Base-by-base conservation (phyloP, 257 asterid species). In the Phtheirospermum japonicum region DNA sequence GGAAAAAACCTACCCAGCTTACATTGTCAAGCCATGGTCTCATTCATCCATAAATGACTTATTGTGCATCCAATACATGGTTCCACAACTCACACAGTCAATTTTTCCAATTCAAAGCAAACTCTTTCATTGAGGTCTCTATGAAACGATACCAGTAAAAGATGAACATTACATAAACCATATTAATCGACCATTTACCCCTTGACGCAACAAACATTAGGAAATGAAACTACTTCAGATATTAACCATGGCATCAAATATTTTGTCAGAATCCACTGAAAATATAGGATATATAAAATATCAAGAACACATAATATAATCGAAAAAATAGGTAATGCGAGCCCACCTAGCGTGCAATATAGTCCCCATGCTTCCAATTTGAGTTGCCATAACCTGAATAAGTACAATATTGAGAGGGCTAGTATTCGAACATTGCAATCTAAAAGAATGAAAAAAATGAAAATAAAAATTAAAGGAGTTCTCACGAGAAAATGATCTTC, bases 351-450 rank as follows among this genome's bases (percentile, higher is more conserved):
- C 94, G 32, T 86, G 95, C 72, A 92, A 61, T 73, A 92, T 82
- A 23, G 99, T 89, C 26, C 97, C 99, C 96, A 92, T 84, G 76
- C 93, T 83, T 75, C 99, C 97, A 50, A 92, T 85, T 83, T 92
- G 97, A 76, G 95, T 89, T 17, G 82, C 96, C 70, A 92, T 68
- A 20, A 86, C 93, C 99, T 92, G 82, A 75, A 73, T 30, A 8
- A 49, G 31, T 12, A 56, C 68, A 53, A 26, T 42, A 68, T 59
- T 61, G 14, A 48, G 18, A 60, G 36, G 5, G 8, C 16, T 67
- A 26, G 16, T 2, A 13, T 45, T 30, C 14, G 14, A 59, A 45
- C 59, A 43, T n/a, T 16, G 42, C 32, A 34, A 7, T 57, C 18
- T 6, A 12, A 65, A 73, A 48, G 6, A 46, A 10, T 10, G 9